phyloP scores from a whole-genome alignment of 2,329 filamentous ascomycete genomes.

The Chaetomiaceae sp. region DNA sequence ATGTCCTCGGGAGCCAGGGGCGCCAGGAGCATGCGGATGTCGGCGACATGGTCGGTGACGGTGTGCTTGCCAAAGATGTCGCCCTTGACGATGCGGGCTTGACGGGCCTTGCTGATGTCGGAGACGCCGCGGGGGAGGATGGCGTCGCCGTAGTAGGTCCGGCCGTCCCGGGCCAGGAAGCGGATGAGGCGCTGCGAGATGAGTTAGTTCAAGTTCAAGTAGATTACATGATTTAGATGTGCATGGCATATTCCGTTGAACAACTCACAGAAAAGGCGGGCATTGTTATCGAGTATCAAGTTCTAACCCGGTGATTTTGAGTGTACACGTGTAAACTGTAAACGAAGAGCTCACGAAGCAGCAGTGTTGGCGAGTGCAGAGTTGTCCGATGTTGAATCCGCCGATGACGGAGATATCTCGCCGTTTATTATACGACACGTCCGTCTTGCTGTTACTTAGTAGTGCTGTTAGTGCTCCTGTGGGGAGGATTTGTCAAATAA shows the following conservation, averaged over 20 bases:
- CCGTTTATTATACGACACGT: not conserved
- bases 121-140: constrained; percentile 57
- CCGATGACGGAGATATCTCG: constrained; percentile 15
- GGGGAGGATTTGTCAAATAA: not conserved
- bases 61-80: constrained; percentile 61
- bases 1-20: constrained; percentile 60
- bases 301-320: no score
- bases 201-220: no score
- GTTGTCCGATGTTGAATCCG: not conserved
- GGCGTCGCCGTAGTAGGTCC: constrained; percentile 68
- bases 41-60: constrained; percentile 57
- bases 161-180: constrained; percentile 67
- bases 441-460: not conserved
- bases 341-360: not conserved
- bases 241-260: not conserved
- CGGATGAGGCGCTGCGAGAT: constrained; percentile 61
- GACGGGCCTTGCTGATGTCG: constrained; percentile 56
- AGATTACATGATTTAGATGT: no score
- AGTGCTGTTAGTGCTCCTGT: no score
- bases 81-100: constrained; percentile 59
- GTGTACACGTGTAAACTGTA: no score
- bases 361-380: no score
- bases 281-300: constrained; percentile 6
- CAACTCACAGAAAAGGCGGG: constrained; percentile 25
- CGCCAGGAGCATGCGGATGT: constrained; percentile 53